Percentiles rank a stretch among this genome's conserved stretches.
phyloP scores from a whole-genome alignment of 106 monocot genomes.

The Dactylorhiza incarnata region DNA sequence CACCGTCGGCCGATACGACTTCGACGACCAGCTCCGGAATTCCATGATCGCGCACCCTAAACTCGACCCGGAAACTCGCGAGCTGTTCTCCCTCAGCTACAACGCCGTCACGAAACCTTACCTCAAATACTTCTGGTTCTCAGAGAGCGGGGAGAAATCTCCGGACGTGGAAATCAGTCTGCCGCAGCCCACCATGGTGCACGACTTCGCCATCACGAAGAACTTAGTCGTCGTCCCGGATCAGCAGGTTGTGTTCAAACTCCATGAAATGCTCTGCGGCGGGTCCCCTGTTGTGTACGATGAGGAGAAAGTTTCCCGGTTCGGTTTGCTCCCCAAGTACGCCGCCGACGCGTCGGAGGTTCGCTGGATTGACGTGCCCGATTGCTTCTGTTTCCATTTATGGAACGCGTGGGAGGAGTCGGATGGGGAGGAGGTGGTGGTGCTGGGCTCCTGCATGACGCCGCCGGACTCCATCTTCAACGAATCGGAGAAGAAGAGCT shows the following conservation, averaged over 20 bases:
- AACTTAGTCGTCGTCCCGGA: conserved; percentile 54
- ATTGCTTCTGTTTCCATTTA: conserved; percentile 92
- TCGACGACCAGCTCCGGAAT: conserved; percentile 49
- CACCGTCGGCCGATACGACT: conserved; percentile 60
- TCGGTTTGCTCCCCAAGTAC: conserved; percentile 65
- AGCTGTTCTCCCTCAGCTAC: conserved; percentile 74
- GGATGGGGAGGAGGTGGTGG: conserved; percentile 42
- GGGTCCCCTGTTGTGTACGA: conserved; percentile 73
- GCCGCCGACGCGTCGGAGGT: conserved; percentile 40
- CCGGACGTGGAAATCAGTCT: conserved; percentile 57
- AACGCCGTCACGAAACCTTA: conserved; percentile 63
- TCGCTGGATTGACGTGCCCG: conserved; percentile 72
- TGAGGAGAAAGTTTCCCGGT: conserved; percentile 42
- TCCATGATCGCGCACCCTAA: conserved; percentile 93
- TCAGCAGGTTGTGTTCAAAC: conserved; percentile 66
- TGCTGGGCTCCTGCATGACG: conserved; percentile 85
- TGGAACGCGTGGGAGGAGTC: conserved; percentile 90
- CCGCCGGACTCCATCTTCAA: conserved; percentile 77
- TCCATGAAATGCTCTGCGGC: conserved; percentile 61
- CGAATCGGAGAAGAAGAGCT: conserved; percentile 30
- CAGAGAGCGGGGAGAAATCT: conserved; percentile 49
- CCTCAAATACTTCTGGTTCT: conserved; percentile 71
- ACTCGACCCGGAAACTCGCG: conserved; percentile 50
- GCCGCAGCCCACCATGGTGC: conserved; percentile 65
- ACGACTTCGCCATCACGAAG: conserved; percentile 94